phyloP scores from a whole-genome alignment of 495 filamentous ascomycete genomes.

The Xylaria venustula region DNA sequence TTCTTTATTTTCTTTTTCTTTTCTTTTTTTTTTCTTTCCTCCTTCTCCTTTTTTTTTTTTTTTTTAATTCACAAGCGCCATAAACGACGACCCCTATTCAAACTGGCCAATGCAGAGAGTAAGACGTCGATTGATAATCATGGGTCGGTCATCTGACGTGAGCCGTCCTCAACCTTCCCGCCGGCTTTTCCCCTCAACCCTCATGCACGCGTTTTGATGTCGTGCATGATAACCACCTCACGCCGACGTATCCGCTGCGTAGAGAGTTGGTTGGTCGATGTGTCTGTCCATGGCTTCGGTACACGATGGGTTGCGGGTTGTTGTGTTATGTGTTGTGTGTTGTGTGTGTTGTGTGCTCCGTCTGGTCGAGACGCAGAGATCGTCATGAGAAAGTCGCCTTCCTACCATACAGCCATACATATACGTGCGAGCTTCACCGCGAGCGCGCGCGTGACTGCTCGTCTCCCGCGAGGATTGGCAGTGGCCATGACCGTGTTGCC shows the following conservation, averaged over 20 bases:
- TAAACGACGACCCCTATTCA: background rate
- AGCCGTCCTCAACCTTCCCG: background rate
- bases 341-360: background rate
- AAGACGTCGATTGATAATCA: constrained; percentile 7
- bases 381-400: background rate
- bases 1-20: too few relatives aligned
- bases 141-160: constrained; percentile 2
- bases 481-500: constrained; percentile 4
- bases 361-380: background rate
- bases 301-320: too few relatives aligned
- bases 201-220: background rate
- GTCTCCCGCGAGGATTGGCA: background rate
- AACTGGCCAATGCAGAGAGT: background rate
- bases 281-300: too few relatives aligned
- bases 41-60: too few relatives aligned
- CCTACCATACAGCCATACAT: too few relatives aligned
- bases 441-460: background rate
- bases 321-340: too few relatives aligned
- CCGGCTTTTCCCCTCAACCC: constrained; percentile 6
- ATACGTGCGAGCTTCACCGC: background rate
- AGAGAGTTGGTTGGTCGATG: background rate
- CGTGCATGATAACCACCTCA: background rate
- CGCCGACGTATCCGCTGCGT: constrained; percentile 5
- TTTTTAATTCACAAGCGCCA: too few relatives aligned
- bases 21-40: too few relatives aligned